Evolutionary conservation across 140 eudicot genomes (phyloP).

Genomic region (Flaveria floridana): DNA sequence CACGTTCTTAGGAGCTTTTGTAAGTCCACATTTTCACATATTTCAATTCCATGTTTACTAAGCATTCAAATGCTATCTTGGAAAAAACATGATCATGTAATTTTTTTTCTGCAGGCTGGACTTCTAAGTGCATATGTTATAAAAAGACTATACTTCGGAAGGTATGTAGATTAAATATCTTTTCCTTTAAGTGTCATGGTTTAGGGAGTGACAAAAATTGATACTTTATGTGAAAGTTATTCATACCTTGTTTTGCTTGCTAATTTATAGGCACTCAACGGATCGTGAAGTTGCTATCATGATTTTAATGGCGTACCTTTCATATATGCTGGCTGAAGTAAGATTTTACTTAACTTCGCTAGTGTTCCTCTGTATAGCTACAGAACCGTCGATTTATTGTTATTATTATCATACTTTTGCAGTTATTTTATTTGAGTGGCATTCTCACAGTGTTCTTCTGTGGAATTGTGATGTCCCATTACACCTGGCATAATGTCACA

Average conservation of each 20-base stretch:
- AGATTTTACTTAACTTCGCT: conserved; percentile 32
- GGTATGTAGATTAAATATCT: conserved; percentile 39
- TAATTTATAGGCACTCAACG: conserved; percentile 70
- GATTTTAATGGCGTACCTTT: conserved; percentile 87
- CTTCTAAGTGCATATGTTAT: conserved; percentile 79
- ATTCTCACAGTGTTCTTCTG: conserved; percentile 91
- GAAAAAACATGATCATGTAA: conserved; percentile 1
- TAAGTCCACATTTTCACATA: conserved; percentile 42
- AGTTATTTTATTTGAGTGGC: conserved; percentile 74
- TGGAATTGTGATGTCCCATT: conserved; percentile 92
- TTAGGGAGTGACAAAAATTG: conserved; percentile 1
- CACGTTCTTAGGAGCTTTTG: conserved; percentile 71
- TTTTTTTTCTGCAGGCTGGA: conserved; percentile 64
- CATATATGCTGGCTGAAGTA: conserved; percentile 83
- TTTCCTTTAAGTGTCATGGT: not conserved
- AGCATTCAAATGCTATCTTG: conserved; percentile 9
- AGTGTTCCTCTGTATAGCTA: not conserved
- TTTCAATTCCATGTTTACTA: not conserved
- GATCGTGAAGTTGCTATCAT: conserved; percentile 90
- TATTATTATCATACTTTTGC: conserved; percentile 26
- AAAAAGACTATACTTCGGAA: conserved; percentile 83
- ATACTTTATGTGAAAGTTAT: conserved; percentile 15
- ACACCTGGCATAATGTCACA: conserved; percentile 92
- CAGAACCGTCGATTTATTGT: not conserved
- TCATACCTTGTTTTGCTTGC: conserved; percentile 18